Evolutionary conservation across 495 filamentous ascomycete genomes (phyloP).

Genomic region (Aspergillus sclerotioniger): DNA sequence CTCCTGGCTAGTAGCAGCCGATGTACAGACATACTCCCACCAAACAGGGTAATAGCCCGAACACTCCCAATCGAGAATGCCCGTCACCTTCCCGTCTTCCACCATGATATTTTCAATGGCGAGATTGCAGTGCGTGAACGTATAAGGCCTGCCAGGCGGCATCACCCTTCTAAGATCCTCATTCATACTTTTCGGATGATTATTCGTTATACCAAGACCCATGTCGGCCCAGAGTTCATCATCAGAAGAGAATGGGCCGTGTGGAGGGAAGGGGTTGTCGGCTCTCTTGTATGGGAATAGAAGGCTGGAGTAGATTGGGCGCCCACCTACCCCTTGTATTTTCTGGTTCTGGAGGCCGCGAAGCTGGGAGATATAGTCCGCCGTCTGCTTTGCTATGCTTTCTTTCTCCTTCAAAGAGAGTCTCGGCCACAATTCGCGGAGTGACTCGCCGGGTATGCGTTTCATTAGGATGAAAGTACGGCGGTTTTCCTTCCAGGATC

Average conservation of each 20-base stretch:
- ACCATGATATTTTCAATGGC: slow-evolving; percentile 34
- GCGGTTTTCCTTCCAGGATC: slow-evolving; percentile 3
- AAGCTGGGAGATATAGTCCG: slow-evolving; percentile 30
- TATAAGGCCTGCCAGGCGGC: slow-evolving; percentile 26
- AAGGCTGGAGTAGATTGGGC: slow-evolving; percentile 18
- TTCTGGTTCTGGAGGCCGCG: slow-evolving; percentile 24
- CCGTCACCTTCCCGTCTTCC: slow-evolving; percentile 20
- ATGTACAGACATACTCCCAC: slow-evolving; percentile 29
- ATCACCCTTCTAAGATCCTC: slow-evolving; percentile 21
- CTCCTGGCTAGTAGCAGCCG: too few species aligned
- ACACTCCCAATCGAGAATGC: slow-evolving; percentile 35
- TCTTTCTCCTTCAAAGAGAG: slow-evolving; percentile 23
- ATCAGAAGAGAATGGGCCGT: slow-evolving; percentile 25
- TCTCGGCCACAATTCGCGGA: slow-evolving; percentile 22
- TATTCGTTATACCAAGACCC: slow-evolving; percentile 12
- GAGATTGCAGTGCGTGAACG: slow-evolving; percentile 31
- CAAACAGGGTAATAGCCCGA: slow-evolving; percentile 34
- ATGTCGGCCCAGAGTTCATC: slow-evolving; percentile 27
- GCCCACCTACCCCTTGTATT: slow-evolving; percentile 24
- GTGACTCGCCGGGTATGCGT: slow-evolving; percentile 25
- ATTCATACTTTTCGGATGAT: slow-evolving; percentile 18
- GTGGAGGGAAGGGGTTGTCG: neutral
- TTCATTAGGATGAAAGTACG: slow-evolving; percentile 13
- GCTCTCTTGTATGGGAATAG: slow-evolving; percentile 9
- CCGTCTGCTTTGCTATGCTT: slow-evolving; percentile 29